Evolutionary conservation across 2,329 filamentous ascomycete species (phyloP).

Genomic region (Aureobasidium namibiae): DNA sequence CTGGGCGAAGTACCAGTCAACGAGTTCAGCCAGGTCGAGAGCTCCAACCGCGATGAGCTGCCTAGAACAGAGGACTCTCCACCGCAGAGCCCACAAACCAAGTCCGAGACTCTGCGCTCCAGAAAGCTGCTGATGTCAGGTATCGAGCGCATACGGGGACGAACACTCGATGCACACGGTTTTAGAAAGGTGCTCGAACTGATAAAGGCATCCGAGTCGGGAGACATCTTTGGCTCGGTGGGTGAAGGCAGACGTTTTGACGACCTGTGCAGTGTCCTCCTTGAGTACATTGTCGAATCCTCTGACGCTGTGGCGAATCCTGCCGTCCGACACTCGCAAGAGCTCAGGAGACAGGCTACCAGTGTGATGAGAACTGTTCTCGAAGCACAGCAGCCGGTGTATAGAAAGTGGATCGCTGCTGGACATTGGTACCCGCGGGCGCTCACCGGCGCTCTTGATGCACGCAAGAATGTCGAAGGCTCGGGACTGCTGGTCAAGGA

Average conservation of each 20-base stretch:
- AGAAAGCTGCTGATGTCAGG: slow-evolving; percentile 62
- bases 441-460: slow-evolving; percentile 57
- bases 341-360: slow-evolving; percentile 64
- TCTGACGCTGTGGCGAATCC: slow-evolving; percentile 26
- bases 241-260: slow-evolving; percentile 66
- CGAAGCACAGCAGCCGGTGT: slow-evolving; percentile 56
- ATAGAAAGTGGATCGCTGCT: slow-evolving; percentile 29
- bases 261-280: slow-evolving; percentile 57
- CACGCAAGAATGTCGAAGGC: slow-evolving; percentile 58
- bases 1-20: slow-evolving; percentile 45
- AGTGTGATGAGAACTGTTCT: slow-evolving; percentile 67
- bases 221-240: slow-evolving; percentile 50
- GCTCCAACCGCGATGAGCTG: not conserved
- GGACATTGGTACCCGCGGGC: slow-evolving; percentile 55
- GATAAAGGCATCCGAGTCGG: slow-evolving; percentile 53
- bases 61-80: slow-evolving; percentile 7
- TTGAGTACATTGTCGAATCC: slow-evolving; percentile 56
- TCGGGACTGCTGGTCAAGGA: slow-evolving; percentile 65
- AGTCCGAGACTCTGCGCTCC: slow-evolving; percentile 35
- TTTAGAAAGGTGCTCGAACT: slow-evolving; percentile 72
- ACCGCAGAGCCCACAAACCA: slow-evolving; percentile 24
- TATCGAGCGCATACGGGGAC: slow-evolving; percentile 62
- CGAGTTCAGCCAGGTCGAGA: slow-evolving; percentile 20
- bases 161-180: slow-evolving; percentile 69
- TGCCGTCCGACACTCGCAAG: slow-evolving; percentile 35